phyloP scores from a whole-genome alignment of 2,329 filamentous ascomycete species.

The Eurotiales sp. region DNA sequence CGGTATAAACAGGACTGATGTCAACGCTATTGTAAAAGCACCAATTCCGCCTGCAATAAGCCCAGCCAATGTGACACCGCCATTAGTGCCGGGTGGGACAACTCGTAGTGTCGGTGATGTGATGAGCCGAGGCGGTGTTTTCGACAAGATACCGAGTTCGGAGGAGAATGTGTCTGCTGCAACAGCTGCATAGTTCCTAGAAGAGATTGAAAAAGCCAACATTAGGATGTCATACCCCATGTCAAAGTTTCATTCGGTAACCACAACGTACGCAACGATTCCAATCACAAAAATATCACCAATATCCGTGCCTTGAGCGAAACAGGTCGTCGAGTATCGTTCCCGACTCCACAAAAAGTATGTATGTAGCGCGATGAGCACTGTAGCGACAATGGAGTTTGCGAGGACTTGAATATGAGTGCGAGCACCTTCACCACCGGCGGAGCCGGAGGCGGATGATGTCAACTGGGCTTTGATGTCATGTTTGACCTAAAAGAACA shows the following conservation, averaged over 20 bases:
- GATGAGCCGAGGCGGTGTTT: constrained; percentile 73
- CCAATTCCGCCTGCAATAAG: constrained; percentile 70
- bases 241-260: neutral
- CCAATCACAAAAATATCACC: constrained; percentile 39
- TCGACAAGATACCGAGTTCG: constrained; percentile 87
- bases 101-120: constrained; percentile 71
- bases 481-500: constrained; percentile 67
- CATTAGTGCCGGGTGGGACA: constrained; percentile 90
- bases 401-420: constrained; percentile 87
- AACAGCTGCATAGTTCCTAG: constrained; percentile 81
- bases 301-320: constrained; percentile 28
- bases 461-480: constrained; percentile 79
- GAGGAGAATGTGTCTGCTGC: constrained; percentile 92
- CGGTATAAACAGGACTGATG: constrained; percentile 65
- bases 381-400: constrained; percentile 75
- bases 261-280: constrained; percentile 36
- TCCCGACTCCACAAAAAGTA: constrained; percentile 34
- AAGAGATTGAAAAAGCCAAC: neutral
- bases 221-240: neutral
- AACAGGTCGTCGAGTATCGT: constrained; percentile 31
- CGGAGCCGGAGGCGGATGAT: constrained; percentile 65
- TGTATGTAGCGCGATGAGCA: constrained; percentile 55
- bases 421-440: constrained; percentile 74
- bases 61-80: constrained; percentile 76
- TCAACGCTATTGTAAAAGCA: constrained; percentile 65